These are phyloP conservation scores for Gossypium rotundifolium DNA, from an alignment of 345 rosid species.

Conservation along the genomic window DNA sequence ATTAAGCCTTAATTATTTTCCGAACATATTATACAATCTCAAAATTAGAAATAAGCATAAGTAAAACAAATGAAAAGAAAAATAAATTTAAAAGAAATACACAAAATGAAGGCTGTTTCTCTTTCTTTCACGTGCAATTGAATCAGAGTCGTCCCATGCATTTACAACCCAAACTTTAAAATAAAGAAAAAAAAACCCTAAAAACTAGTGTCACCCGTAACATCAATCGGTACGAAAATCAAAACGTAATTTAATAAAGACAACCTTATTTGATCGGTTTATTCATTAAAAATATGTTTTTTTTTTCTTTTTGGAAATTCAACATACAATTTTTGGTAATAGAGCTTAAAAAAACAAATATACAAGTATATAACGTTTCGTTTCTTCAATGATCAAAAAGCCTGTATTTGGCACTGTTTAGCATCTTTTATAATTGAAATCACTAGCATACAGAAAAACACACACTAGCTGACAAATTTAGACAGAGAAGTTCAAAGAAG, in stretches of 20 bases:
- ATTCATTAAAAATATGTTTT: no score
- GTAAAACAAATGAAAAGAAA: no score
- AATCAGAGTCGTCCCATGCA: background rate
- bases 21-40: no score
- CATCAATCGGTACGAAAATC: no score
- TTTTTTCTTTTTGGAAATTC: no score
- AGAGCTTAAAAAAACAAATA: background rate
- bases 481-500: background rate
- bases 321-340: no score
- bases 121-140: constrained; percentile 6
- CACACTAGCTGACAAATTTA: constrained; percentile 21
- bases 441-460: constrained; percentile 22
- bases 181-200: background rate
- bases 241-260: no score
- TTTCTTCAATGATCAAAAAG: constrained; percentile 14
- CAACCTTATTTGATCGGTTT: no score
- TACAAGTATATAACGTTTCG: background rate
- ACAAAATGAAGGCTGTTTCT: background rate
- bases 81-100: no score
- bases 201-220: no score
- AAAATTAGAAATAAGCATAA: no score
- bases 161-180: background rate
- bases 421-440: background rate
- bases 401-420: background rate
- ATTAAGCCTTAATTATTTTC: no score